Percentiles rank a stretch among this genome's conserved stretches.
Conservation (phyloP, 176 grass and related monocot genomes). For the Zizania latifolia region DNA sequence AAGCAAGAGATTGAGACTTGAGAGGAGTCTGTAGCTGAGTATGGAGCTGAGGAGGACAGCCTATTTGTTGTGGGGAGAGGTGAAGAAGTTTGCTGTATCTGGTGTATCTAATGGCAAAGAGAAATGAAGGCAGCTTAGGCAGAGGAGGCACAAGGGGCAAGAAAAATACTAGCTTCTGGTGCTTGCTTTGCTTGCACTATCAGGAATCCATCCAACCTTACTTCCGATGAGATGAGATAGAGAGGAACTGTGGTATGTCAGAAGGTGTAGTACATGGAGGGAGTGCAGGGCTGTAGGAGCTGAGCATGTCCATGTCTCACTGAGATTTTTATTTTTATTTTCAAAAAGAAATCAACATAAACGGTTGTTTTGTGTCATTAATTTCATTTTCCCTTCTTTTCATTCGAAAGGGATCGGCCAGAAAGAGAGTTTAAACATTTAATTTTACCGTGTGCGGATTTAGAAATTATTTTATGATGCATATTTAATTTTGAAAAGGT, state of each 20-base stretch:
- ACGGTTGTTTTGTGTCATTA: constrained; percentile 8
- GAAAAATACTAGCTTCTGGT: constrained; percentile 51
- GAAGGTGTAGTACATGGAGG: constrained; percentile 38
- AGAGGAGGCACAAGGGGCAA: constrained; percentile 17
- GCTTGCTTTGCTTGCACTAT: constrained; percentile 97
- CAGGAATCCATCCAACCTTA: constrained; percentile 95
- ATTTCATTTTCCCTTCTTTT: constrained; percentile 9
- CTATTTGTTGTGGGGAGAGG: constrained; percentile 26
- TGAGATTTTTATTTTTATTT: neutral
- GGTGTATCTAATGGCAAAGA: constrained; percentile 21
- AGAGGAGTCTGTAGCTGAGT: neutral
- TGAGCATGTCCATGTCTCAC: constrained; percentile 23
- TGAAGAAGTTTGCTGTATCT: constrained; percentile 8
- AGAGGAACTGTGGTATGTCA: constrained; percentile 52
- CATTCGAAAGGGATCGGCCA: constrained; percentile 13
- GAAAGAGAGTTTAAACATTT: constrained; percentile 38
- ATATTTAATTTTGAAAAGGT: constrained; percentile 6
- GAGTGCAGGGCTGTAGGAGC: constrained; percentile 21
- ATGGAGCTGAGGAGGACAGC: neutral
- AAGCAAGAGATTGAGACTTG: neutral
- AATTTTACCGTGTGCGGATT: constrained; percentile 2
- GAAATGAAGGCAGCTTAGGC: constrained; percentile 35
- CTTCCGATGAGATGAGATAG: constrained; percentile 35
- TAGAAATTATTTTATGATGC: neutral
- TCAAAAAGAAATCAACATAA: constrained; percentile 29